Evolutionary conservation across 805 yeast genomes (phyloP), one percentile per base, ranked within the genome.

Genomic region (Saccharomycopsis fibuligera): DNA sequence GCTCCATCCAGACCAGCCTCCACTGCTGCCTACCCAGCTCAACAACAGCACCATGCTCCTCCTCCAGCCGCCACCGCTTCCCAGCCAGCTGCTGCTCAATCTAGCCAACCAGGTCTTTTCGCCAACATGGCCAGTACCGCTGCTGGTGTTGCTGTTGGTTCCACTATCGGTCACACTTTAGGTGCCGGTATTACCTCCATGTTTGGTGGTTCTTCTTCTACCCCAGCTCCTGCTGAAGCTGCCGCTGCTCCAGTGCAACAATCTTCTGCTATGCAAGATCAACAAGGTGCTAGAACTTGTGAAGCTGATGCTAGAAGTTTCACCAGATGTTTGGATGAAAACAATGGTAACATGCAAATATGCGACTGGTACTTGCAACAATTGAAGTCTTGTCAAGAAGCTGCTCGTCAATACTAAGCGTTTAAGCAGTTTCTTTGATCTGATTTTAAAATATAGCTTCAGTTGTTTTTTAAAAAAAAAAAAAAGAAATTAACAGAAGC

Each of bases 91-190:
- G 76, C 72, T 55, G 69, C 73, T 22, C 83, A 73, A 62, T 76
- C 78, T 36, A 62, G 61, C 58, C 78, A 75, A 60, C 97, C 97
- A 42, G 97, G 98, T 60, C 60, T 91, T 64, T 90, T 91, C 61
- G 86, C 91, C 52, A 95, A 93, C 71, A 93, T 93, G 99, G 98
- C 98, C 35, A 75, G 95, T 42, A 93, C 99, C 43, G 99, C 99
- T 48, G 99, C 98, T 44, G 99, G 99, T 81, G 99, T 93, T 40
- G 99, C 98, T 47, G 97, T 93, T 49, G 99, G 99, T 61, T 87
- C 96, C 45, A 83, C 98, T 54, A 82, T 91, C 48, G 99, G 99
- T 54, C 99, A 93, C 75, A 88, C 97, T 36, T 58, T 91, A 51
- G 97, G 97, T 70, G 95, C 95, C 54, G 98, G 98, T 61, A 72